phyloP scores from a whole-genome alignment of 345 rosid genomes.

The Hibiscus tridactylites region DNA sequence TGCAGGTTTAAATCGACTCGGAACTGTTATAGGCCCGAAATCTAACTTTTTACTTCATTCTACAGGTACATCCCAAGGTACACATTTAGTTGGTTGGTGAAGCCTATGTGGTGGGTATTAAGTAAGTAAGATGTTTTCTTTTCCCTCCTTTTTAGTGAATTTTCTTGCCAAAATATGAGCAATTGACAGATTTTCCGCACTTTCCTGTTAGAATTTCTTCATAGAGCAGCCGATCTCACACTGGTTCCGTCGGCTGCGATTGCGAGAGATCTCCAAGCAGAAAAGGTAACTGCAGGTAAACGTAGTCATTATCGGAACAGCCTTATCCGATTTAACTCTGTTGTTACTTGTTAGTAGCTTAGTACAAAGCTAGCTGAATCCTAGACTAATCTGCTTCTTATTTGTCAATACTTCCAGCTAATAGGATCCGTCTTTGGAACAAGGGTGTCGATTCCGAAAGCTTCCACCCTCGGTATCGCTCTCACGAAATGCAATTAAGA shows the following conservation, averaged over 20 bases:
- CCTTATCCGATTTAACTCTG: background rate
- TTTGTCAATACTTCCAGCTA: slow-evolving; percentile 38
- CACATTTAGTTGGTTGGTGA: slow-evolving; percentile 95
- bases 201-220: slow-evolving; percentile 72
- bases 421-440: slow-evolving; percentile 94
- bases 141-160: background rate
- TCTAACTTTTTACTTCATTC: slow-evolving; percentile 18
- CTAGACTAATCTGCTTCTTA: slow-evolving; percentile 13
- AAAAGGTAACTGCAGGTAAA: slow-evolving; percentile 85
- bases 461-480: slow-evolving; percentile 74
- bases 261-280: slow-evolving; percentile 71
- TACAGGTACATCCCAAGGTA: slow-evolving; percentile 93
- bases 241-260: slow-evolving; percentile 95
- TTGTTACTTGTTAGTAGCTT: background rate
- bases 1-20: background rate
- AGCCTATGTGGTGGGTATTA: slow-evolving; percentile 94
- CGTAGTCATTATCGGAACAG: background rate
- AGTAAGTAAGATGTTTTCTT: slow-evolving; percentile 40
- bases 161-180: background rate
- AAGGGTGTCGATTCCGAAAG: slow-evolving; percentile 97
- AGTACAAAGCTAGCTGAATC: background rate
- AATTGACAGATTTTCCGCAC: background rate
- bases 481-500: slow-evolving; percentile 74
- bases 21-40: background rate
- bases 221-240: slow-evolving; percentile 94